Base-by-base conservation (phyloP, 2,329 filamentous ascomycete genomes). In the Elsinoe arachidis region DNA sequence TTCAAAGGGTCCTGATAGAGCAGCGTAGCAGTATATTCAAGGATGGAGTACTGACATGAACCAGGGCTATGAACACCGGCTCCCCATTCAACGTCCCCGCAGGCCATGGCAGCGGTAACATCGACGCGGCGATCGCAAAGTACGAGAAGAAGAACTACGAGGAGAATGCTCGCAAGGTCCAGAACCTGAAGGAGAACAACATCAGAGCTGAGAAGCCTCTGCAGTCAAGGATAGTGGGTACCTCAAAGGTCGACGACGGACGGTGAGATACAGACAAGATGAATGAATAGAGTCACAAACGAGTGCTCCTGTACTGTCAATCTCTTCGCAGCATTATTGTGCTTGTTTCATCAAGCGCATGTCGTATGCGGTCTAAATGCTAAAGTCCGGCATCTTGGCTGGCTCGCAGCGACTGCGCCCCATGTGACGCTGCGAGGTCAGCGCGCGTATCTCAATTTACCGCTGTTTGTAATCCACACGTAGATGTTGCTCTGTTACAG, bases 71-170 rank as follows among this genome's bases (percentile, higher is more conserved):
- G 72, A 86, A 86, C 67, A 70, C 73, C 19, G 79, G 80, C 55
- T 81, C 81, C 1, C 83, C 83, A 14, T 83, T 76, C 70, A 87
- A 87, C 66, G 78, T 86, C 57, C 72, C 78, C 33, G 81, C 84
- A 43, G 84, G 84, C 54, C 79, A 80, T 61, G 72, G 73, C 46
- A 70, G 77, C 57, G 78, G 78, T 51, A 78, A 84, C 66, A 73
- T 87, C 63, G 79, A 55, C 66, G 69, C 76, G 55, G 74, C 86
- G 57, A 80, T 84, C 59, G 79, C 77, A 30, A 82, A 86, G 72
- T 87, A 85, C 68, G 73, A 83, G 69, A 78, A 78, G 65, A 67
- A 80, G 65, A 78, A 81, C 58, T 72, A 74, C 66, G 78, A 80
- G 59, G 75, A 76, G 59, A 80, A 86, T 60, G 78, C 78, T 67